phyloP scores from a whole-genome alignment of 2,329 filamentous ascomycete species.

The Geosmithia morbida region DNA sequence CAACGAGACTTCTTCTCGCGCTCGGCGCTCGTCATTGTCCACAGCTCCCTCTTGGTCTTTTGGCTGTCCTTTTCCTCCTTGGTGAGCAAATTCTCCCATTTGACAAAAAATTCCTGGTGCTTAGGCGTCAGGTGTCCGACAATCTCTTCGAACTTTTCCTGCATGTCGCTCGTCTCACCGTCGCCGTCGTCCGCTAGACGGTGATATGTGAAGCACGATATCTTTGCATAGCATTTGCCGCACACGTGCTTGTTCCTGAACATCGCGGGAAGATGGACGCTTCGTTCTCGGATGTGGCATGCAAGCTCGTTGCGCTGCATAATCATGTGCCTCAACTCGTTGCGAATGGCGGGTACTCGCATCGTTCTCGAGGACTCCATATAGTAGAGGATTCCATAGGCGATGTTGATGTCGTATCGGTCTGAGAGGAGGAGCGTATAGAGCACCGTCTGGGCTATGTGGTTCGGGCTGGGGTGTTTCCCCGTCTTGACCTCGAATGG shows the following conservation, averaged over 20 bases:
- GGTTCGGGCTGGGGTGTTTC: constrained; percentile 64
- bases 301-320: constrained; percentile 88
- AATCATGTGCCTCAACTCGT: constrained; percentile 91
- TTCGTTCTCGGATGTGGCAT: constrained; percentile 68
- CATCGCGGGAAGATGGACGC: constrained; percentile 71
- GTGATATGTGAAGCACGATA: constrained; percentile 85
- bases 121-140: constrained; percentile 61
- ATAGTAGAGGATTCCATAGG: constrained; percentile 87
- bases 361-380: constrained; percentile 80
- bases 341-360: constrained; percentile 69
- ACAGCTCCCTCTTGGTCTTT: constrained; percentile 77
- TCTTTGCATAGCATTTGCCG: constrained; percentile 78
- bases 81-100: constrained; percentile 86
- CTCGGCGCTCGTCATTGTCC: constrained; percentile 87
- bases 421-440: constrained; percentile 90
- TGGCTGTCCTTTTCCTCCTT: constrained; percentile 88
- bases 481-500: constrained; percentile 96
- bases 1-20: constrained; percentile 81
- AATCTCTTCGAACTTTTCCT: constrained; percentile 67
- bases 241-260: constrained; percentile 71
- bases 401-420: constrained; percentile 84
- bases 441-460: constrained; percentile 85
- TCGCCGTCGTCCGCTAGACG: constrained; percentile 76
- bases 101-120: constrained; percentile 76
- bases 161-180: constrained; percentile 67